phyloP scores from a whole-genome alignment of 2,329 filamentous ascomycete species.

The Fusarium multiceps region DNA sequence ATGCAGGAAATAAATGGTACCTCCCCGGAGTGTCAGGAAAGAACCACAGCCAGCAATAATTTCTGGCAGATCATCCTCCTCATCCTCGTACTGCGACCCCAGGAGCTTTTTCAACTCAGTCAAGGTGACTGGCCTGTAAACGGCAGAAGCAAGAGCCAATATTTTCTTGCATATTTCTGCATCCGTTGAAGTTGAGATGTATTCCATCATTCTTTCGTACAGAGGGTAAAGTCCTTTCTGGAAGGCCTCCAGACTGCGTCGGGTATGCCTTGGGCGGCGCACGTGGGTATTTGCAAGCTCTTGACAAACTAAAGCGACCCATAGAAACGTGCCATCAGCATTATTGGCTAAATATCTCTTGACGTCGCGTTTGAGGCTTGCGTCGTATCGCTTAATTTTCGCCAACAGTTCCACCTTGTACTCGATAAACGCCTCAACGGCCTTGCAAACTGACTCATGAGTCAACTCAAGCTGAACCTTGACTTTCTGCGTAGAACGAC shows the following conservation, averaged over 20 bases:
- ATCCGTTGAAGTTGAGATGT: not conserved
- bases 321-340: not conserved
- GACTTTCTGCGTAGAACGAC: fast-evolving
- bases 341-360: fast-evolving
- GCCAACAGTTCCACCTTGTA: not conserved
- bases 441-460: fast-evolving
- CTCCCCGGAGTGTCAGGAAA: fast-evolving
- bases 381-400: fast-evolving
- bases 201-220: not conserved
- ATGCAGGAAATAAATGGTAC: fast-evolving
- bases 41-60: not conserved
- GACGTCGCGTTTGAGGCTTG: fast-evolving
- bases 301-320: not conserved
- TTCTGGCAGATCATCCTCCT: fast-evolving
- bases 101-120: fast-evolving
- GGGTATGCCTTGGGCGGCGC: fast-evolving
- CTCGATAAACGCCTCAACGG: not conserved
- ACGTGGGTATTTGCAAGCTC: fast-evolving
- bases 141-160: not conserved
- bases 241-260: fast-evolving
- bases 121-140: not conserved
- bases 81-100: fast-evolving
- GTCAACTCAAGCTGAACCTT: fast-evolving
- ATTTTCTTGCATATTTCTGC: fast-evolving
- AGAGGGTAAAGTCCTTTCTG: fast-evolving